These are phyloP conservation scores for Esteya vermicola DNA, from an alignment of 2,329 filamentous ascomycete species.

Conservation along the genomic window DNA sequence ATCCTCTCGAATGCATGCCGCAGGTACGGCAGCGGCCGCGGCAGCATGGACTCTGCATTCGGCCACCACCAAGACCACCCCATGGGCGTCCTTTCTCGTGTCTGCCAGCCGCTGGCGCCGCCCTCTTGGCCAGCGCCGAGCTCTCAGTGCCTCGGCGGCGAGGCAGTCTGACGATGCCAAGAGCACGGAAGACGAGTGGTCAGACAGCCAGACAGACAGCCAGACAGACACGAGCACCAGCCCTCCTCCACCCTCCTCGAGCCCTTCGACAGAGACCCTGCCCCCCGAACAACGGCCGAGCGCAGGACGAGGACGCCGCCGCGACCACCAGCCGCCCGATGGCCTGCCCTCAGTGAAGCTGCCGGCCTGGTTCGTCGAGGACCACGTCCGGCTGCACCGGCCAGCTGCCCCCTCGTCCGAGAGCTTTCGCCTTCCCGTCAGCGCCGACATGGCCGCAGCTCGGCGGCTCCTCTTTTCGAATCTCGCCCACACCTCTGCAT, in stretches of 20 bases:
- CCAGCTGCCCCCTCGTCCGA: not conserved
- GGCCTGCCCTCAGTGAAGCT: constrained; percentile 34
- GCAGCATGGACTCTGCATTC: constrained; percentile 13
- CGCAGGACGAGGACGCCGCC: not conserved
- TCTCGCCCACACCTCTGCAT: not conserved
- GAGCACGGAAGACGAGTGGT: too few relatives aligned
- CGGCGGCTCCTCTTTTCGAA: constrained; percentile 6
- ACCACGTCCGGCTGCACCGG: constrained; percentile 27
- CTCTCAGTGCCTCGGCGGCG: too few relatives aligned
- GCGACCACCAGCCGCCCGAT: not conserved
- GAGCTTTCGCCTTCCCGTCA: constrained; percentile 2
- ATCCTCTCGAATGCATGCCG: constrained; percentile 15
- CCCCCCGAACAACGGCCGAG: too few relatives aligned
- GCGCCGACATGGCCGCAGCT: constrained; percentile 10
- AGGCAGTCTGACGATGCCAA: too few relatives aligned
- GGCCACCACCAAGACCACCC: constrained; percentile 5
- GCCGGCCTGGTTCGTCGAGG: constrained; percentile 40
- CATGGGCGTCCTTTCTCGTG: too few relatives aligned
- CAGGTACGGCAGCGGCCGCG: too few relatives aligned
- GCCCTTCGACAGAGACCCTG: not conserved
- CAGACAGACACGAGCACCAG: too few relatives aligned
- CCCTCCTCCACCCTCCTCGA: not conserved
- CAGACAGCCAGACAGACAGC: too few relatives aligned
- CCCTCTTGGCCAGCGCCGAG: too few relatives aligned
- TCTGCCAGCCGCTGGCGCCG: too few relatives aligned